Percentiles rank a stretch among this genome's conserved stretches.
Conservation (phyloP, 1,284 basidiomycete species). For the Tremellales sp. region DNA sequence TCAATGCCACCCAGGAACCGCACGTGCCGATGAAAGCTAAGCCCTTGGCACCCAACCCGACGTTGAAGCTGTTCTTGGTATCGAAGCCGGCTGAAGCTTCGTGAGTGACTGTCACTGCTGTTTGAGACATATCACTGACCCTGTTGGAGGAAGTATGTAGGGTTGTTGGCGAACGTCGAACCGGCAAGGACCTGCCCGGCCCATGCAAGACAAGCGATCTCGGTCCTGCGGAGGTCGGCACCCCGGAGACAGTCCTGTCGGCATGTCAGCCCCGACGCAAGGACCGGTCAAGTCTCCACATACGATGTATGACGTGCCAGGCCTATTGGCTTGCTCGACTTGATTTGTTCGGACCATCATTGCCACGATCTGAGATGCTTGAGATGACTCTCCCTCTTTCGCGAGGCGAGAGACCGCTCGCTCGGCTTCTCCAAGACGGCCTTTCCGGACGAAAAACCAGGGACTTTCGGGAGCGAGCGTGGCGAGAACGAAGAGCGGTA, state of each 20-base stretch:
- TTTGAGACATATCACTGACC: too few species aligned
- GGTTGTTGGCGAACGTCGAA: not conserved
- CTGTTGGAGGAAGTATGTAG: too few species aligned
- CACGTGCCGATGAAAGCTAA: conserved; percentile 13
- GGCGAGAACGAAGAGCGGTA: conserved; percentile 3
- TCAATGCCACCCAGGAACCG: conserved; percentile 19
- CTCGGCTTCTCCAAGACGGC: not conserved
- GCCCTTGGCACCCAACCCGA: conserved; percentile 6
- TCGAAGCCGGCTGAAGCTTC: conserved; percentile 1
- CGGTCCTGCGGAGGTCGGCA: conserved; percentile 28
- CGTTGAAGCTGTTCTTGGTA: conserved; percentile 8
- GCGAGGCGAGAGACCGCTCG: conserved; percentile 34
- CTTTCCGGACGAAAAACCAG: conserved; percentile 11
- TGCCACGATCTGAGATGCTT: conserved; percentile 38
- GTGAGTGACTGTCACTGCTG: too few species aligned
- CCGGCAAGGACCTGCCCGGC: not conserved
- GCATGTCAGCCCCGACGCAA: not conserved
- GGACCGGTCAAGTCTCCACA: conserved; percentile 19
- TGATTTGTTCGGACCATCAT: conserved; percentile 44
- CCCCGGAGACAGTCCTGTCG: conserved; percentile 52
- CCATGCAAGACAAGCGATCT: conserved; percentile 20
- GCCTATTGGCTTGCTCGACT: conserved; percentile 21
- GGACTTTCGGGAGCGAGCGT: conserved; percentile 8
- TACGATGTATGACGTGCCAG: conserved; percentile 43
- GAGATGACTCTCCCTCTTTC: conserved; percentile 13